Conservation (phyloP, 352 stramenopile species). For the Phytophthora melonis region DNA sequence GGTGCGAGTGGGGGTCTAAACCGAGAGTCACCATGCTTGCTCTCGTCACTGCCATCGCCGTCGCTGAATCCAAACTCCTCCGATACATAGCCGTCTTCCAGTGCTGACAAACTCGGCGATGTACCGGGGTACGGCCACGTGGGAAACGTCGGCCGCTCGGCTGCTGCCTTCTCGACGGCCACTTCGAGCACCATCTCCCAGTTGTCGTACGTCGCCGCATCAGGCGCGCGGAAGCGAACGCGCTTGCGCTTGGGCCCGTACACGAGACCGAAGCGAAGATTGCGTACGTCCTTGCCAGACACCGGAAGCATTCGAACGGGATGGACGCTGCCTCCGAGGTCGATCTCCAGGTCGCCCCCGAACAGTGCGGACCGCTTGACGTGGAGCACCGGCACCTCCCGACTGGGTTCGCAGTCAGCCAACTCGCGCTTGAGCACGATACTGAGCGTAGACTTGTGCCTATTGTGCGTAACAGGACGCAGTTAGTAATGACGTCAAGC, state of each 20-base stretch:
- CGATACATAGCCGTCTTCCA: slow-evolving; percentile 33
- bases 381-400: slow-evolving; percentile 37
- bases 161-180: slow-evolving; percentile 40
- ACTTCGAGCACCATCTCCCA: slow-evolving; percentile 42
- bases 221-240: slow-evolving; percentile 37
- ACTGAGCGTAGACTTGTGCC: slow-evolving; percentile 39
- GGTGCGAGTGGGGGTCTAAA: slow-evolving; percentile 1
- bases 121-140: slow-evolving; percentile 23
- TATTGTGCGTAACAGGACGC: slow-evolving; percentile 1
- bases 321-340: slow-evolving; percentile 27
- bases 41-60: slow-evolving; percentile 26
- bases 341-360: slow-evolving; percentile 41
- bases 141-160: slow-evolving; percentile 36
- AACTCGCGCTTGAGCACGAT: slow-evolving; percentile 41
- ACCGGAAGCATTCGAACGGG: slow-evolving; percentile 44
- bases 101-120: slow-evolving; percentile 29
- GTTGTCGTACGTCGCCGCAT: slow-evolving; percentile 35
- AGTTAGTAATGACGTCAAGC: slow-evolving; percentile 3
- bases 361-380: slow-evolving; percentile 26
- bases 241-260: slow-evolving; percentile 44
- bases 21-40: slow-evolving; percentile 4
- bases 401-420: slow-evolving; percentile 31
- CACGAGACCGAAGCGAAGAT: slow-evolving; percentile 40
- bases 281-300: slow-evolving; percentile 42
- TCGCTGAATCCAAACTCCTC: slow-evolving; percentile 47